Base-by-base conservation (phyloP, 805 yeast genomes). In the Metschnikowia drakensbergensis region DNA sequence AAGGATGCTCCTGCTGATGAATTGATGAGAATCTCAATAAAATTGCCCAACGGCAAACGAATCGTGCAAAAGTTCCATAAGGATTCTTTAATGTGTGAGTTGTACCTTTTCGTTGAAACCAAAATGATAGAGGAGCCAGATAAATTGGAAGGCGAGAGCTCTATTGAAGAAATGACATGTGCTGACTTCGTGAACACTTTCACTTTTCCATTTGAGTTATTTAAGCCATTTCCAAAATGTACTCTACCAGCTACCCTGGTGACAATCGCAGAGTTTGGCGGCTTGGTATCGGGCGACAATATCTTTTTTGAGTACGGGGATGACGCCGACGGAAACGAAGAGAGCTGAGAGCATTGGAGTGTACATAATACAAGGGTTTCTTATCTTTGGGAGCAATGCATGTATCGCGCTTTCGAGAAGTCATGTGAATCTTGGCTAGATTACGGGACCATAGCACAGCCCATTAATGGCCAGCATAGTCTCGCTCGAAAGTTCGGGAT, bases 11-110 rank as follows among this genome's bases (percentile, higher is more conserved):
- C 48, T 22, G 42, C 52, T 3, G 23, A 22, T 1, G 52, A 50
- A 1, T 47, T 52, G 9, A 68, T 68, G 0, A 58, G 65, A 42
- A 71, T 83, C 22, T 82, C 84, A 44, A 67, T 83, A 53, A 75
- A 82, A 59, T 65, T 78, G 32, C 81, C 85, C 6, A 60, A 71
- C 32, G 87, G 88, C 2, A 68, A 69, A 42, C 62, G 82, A 47
- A 59, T 75, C 6, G 68, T 81, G 2, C 74, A 76, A 31, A 72
- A 68, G 33, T 74, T 83, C 46, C 54, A 58, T 37, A 64, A 68
- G 30, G 50, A 62, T 1, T 66, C 73, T n/a, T 58, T 77, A 0
- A 52, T 78, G 25, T 62, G 59, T 36, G 82, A 81, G 38, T 57
- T 83, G 2, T 81, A 81, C 57, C 58, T 76, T 42, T 79, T 68